phyloP scores from a whole-genome alignment of 495 filamentous ascomycete genomes.

The Xylaria nigripes region DNA sequence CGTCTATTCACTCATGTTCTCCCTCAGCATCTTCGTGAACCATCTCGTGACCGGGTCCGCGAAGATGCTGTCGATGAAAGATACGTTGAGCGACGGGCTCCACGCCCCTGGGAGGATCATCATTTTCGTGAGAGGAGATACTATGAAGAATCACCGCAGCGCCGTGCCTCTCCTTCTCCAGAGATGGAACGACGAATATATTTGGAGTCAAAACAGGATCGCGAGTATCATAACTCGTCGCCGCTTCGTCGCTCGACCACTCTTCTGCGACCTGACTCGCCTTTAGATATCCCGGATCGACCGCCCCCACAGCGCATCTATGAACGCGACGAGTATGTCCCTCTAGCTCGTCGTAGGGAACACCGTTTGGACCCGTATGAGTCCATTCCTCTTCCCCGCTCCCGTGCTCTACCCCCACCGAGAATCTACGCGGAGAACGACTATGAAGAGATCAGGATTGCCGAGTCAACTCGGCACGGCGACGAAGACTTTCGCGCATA shows the following conservation, averaged over 20 bases:
- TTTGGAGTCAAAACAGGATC: constrained; percentile 24
- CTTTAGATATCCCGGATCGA: constrained; percentile 44
- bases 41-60: constrained; percentile 13
- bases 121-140: constrained; percentile 28
- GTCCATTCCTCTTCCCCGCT: constrained; percentile 46
- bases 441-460: constrained; percentile 55
- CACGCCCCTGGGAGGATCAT: constrained; percentile 32
- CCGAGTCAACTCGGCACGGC: constrained; percentile 57
- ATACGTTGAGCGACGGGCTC: constrained; percentile 23
- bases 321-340: constrained; percentile 39
- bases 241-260: constrained; percentile 27
- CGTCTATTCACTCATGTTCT: constrained; percentile 19
- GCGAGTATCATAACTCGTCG: constrained; percentile 28
- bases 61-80: constrained; percentile 26
- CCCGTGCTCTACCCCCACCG: constrained; percentile 36
- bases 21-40: background rate
- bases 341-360: constrained; percentile 31
- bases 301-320: constrained; percentile 39
- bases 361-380: constrained; percentile 43
- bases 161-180: constrained; percentile 22
- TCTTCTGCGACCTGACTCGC: constrained; percentile 36
- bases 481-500: constrained; percentile 59
- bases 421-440: constrained; percentile 46
- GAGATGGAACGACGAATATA: constrained; percentile 30
- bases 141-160: constrained; percentile 32